Evolutionary conservation across 208 protist species (phyloP).

Genomic region (Leishmania amazonensis): DNA sequence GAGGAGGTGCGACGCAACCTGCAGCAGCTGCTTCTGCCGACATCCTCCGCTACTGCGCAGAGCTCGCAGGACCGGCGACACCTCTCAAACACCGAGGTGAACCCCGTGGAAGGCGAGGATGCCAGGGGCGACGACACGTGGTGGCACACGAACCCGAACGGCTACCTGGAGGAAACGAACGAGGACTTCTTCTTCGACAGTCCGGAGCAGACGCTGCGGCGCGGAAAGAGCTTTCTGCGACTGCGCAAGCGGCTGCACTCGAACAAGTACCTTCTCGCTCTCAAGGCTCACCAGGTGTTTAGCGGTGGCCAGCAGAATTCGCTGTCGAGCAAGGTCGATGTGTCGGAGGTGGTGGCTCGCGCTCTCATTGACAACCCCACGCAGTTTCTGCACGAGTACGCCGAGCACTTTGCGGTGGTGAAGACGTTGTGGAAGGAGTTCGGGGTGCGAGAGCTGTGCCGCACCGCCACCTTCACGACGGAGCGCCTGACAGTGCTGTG

Average conservation of each 20-base stretch:
- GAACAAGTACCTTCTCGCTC: conserved; percentile 42
- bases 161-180: conserved; percentile 48
- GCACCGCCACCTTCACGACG: conserved; percentile 59
- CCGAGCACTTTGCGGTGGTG: conserved; percentile 49
- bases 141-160: conserved; percentile 20
- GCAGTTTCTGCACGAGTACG: conserved; percentile 48
- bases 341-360: conserved; percentile 57
- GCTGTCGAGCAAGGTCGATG: conserved; percentile 33
- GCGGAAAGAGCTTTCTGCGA: conserved; percentile 45
- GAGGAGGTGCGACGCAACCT: conserved; percentile 59
- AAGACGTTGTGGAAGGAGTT: conserved; percentile 61
- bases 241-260: conserved; percentile 47
- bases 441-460: conserved; percentile 40
- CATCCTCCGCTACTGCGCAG: background rate
- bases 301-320: conserved; percentile 42
- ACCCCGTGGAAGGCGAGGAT: conserved; percentile 5
- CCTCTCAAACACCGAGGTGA: conserved; percentile 29
- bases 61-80: conserved; percentile 21
- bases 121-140: conserved; percentile 14
- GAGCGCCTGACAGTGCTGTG: conserved; percentile 57
- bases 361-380: conserved; percentile 53
- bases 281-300: conserved; percentile 66
- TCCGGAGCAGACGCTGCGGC: conserved; percentile 35
- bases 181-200: conserved; percentile 85
- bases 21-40: conserved; percentile 16